These are phyloP conservation scores for Hordeum pubiflorum DNA, from an alignment of 202 grass and related monocot species.

Conservation along the genomic window DNA sequence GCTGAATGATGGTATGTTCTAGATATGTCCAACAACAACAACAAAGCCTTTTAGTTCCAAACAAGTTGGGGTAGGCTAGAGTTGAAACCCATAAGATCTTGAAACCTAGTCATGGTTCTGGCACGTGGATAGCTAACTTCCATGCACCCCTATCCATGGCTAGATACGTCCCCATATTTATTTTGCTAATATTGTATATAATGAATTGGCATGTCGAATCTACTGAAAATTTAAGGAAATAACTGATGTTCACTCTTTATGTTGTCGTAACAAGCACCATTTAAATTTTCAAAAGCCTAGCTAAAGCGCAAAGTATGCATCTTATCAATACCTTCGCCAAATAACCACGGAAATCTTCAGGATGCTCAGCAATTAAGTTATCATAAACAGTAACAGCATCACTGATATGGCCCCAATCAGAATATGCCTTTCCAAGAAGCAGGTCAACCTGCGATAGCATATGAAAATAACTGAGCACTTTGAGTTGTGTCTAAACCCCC, in stretches of 20 bases:
- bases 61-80: too few relatives aligned
- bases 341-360: constrained; percentile 87
- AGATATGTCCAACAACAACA: not conserved
- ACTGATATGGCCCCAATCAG: constrained; percentile 74
- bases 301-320: not conserved
- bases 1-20: not conserved
- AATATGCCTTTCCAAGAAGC: constrained; percentile 89
- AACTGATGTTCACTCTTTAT: not conserved
- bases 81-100: too few relatives aligned
- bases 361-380: constrained; percentile 66
- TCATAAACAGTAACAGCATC: constrained; percentile 89
- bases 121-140: too few relatives aligned
- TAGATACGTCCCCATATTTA: not conserved
- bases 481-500: not conserved
- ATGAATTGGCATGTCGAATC: not conserved
- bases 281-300: not conserved
- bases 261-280: not conserved
- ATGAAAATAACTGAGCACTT: constrained; percentile 17
- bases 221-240: not conserved
- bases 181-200: not conserved
- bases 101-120: too few relatives aligned
- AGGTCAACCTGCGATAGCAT: constrained; percentile 56
- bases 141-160: too few relatives aligned
- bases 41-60: too few relatives aligned
- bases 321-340: constrained; percentile 66